Base-by-base conservation (phyloP, 2,329 filamentous ascomycete species). In the Allantophomopsis cytisporea region DNA sequence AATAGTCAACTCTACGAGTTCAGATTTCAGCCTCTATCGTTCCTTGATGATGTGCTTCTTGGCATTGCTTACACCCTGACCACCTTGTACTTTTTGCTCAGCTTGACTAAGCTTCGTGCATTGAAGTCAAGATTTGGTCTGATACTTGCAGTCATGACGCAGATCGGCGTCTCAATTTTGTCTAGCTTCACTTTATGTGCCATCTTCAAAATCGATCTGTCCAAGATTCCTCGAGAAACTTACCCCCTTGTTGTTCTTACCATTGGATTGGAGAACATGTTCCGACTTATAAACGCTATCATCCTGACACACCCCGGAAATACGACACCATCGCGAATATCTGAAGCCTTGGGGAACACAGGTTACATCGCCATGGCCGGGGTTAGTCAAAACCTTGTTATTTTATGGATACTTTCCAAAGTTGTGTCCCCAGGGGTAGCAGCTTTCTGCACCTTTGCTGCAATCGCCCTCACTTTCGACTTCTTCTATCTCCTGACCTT, bases 131-230 rank as follows among this genome's bases (percentile, higher is more conserved):
- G 76, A 51, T 60, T 82, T 33, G 83, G 83, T 23, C 63, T 89
- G 38, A 76, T 85, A 36, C 58, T 82, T 20, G 81, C 83, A 1
- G 76, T 86, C 35, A 62, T 80, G 43, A 70, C 68, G 0, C 83
- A 89, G 60, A 78, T 83, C 47, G 62, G 71, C 3, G 71, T 83
- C 28, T 83, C 82, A 13, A 77, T 87, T 50, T 68, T 84, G 59
- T 83, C 82, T 4, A 87, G 82, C 56, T 84, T 89, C 51, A 86
- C 83, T 0, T 66, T 89, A 31, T 88, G 83, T 52, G 81, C 81
- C 28, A 68, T 86, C 35, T 69, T 86, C 45, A 79, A 80, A 45
- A 73, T 88, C 50, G 80, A 88, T 50, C 62, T 89, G 13, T 83
- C 80, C 8, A 76, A 74, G 46, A 80, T 89, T 37, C 83, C 83